Evolutionary conservation across 2,329 filamentous ascomycete genomes (phyloP).

Genomic region (Aspergillus amoenus): DNA sequence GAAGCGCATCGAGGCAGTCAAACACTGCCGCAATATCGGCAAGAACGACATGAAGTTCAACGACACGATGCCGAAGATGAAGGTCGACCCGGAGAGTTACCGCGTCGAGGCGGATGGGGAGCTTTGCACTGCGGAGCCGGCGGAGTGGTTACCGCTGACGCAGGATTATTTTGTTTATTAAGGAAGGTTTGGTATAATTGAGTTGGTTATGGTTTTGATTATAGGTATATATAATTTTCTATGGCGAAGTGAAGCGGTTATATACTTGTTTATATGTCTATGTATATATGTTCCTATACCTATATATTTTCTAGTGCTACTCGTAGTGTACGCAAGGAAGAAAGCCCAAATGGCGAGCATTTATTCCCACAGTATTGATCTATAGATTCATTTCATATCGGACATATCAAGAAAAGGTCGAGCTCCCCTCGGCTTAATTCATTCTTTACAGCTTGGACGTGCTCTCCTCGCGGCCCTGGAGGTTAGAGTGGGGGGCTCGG

Average conservation of each 20-base stretch:
- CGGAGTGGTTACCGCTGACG: slow-evolving; percentile 68
- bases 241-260: background rate
- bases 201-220: background rate
- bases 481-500: background rate
- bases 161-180: slow-evolving; percentile 50
- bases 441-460: background rate
- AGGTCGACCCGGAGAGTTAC: slow-evolving; percentile 88
- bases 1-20: slow-evolving; percentile 79
- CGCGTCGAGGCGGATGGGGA: slow-evolving; percentile 79
- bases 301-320: too few species aligned
- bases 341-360: too few species aligned
- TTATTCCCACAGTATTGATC: too few species aligned
- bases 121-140: slow-evolving; percentile 71
- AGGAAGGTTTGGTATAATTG: background rate
- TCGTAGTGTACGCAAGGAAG: too few species aligned
- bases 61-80: slow-evolving; percentile 78
- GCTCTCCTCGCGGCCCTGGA: background rate
- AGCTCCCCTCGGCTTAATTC: too few species aligned
- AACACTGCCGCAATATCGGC: slow-evolving; percentile 68
- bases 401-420: too few species aligned
- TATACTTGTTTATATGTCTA: background rate
- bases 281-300: background rate
- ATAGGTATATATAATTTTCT: background rate
- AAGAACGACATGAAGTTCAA: slow-evolving; percentile 94
- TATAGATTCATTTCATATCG: too few species aligned